Evolutionary conservation across 1,284 basidiomycete species (phyloP).

Genomic region (Ceratobasidium sp.): DNA sequence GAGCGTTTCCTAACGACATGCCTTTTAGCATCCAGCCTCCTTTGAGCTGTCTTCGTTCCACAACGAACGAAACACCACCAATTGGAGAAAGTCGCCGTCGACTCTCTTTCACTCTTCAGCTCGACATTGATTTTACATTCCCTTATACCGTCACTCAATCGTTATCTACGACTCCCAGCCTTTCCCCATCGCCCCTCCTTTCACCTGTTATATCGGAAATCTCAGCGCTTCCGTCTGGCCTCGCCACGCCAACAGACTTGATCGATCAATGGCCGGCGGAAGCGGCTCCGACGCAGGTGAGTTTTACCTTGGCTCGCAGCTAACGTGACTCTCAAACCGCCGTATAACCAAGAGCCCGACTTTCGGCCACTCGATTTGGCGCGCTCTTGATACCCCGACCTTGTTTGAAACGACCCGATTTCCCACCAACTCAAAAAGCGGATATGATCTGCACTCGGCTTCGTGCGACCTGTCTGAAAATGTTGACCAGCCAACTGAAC

Average conservation of each 20-base stretch:
- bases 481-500: too few species aligned
- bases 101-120: not conserved
- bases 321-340: not conserved
- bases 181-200: not conserved
- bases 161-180: not conserved
- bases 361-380: too few species aligned
- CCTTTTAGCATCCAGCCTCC: conserved; percentile 1
- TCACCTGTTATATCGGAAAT: not conserved
- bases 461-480: not conserved
- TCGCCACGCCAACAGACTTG: conserved; percentile 1
- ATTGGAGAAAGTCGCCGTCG: conserved; percentile 9
- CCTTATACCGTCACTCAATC: not conserved
- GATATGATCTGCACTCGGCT: not conserved
- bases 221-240: not conserved
- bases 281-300: not conserved
- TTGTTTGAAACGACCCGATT: not conserved
- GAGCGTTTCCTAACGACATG: conserved; percentile 7
- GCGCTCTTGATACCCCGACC: not conserved
- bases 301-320: too few species aligned
- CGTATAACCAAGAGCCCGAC: too few species aligned
- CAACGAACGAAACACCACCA: not conserved
- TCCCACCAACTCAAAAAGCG: not conserved
- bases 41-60: conserved; percentile 29
- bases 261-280: not conserved
- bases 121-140: not conserved